Percentiles rank a stretch among this genome's conserved stretches.
These are phyloP conservation scores for Bolboschoenus planiculmis DNA, from an alignment of 176 grass and related monocot genomes.

Conservation along the genomic window DNA sequence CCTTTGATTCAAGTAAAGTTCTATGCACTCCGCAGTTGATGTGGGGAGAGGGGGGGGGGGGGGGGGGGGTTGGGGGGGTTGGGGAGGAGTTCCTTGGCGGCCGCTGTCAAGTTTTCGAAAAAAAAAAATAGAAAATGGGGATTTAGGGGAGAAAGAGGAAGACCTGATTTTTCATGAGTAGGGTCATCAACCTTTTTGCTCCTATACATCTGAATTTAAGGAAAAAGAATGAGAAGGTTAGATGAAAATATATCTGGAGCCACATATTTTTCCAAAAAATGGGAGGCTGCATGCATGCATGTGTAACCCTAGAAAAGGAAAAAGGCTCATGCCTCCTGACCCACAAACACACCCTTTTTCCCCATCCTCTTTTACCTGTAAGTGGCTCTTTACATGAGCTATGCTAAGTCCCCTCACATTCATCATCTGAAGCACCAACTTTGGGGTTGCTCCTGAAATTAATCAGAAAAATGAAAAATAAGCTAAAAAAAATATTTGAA, in stretches of 20 bases:
- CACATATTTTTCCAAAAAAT: constrained; percentile 9
- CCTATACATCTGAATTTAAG: constrained; percentile 75
- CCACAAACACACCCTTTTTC: constrained; percentile 13
- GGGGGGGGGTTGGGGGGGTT: not conserved
- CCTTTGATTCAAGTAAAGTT: not conserved
- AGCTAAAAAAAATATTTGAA: not conserved
- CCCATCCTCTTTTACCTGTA: constrained; percentile 61
- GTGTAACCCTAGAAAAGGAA: constrained; percentile 22
- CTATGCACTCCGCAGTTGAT: not conserved
- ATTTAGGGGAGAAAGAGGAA: constrained; percentile 1
- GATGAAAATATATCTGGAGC: not conserved
- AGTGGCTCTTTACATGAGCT: constrained; percentile 97
- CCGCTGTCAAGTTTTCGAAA: not conserved
- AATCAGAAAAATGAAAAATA: not conserved
- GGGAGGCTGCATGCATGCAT: constrained; percentile 12
- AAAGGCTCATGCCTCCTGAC: not conserved
- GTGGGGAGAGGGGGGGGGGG: not conserved
- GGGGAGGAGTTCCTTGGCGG: too few species aligned
- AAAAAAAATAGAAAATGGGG: not conserved
- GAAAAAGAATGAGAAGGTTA: constrained; percentile 15
- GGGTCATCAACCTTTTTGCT: constrained; percentile 88
- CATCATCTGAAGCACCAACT: constrained; percentile 99
- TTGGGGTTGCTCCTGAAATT: constrained; percentile 78
- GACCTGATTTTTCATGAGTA: constrained; percentile 48
- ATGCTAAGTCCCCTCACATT: constrained; percentile 93